Percentiles rank a stretch among this genome's conserved stretches.
Conservation (phyloP, 1,284 basidiomycete species). For the Hymenochaete sp. region DNA sequence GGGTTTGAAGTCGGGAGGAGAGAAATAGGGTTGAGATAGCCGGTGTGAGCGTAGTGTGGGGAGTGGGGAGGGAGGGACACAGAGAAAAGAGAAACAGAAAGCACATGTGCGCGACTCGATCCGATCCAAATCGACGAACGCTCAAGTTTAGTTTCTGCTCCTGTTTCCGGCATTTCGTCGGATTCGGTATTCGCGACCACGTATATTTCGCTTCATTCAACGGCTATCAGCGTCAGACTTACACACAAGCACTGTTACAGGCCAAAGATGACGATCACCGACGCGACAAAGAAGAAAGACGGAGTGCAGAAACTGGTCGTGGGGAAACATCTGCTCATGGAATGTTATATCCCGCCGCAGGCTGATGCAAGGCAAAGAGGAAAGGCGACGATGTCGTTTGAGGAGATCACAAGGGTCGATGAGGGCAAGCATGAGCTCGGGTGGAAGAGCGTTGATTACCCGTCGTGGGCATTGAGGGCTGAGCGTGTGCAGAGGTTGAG, state of each 20-base stretch:
- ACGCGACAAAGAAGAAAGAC: conserved; percentile 34
- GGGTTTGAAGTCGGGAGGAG: not conserved
- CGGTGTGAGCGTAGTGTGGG: too few relatives aligned
- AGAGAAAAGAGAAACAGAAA: not conserved
- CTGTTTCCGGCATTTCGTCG: not conserved
- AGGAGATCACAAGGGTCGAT: conserved; percentile 41
- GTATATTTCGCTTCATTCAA: not conserved
- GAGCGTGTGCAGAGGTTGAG: conserved; percentile 60
- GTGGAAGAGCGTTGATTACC: conserved; percentile 42
- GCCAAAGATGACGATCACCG: conserved; percentile 44
- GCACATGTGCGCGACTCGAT: not conserved
- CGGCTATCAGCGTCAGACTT: not conserved
- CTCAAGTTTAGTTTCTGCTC: not conserved
- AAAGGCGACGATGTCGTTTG: conserved; percentile 32
- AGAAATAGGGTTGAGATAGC: too few relatives aligned
- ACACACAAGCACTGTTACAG: conserved; percentile 27
- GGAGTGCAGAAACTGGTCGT: conserved; percentile 40
- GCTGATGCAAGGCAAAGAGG: conserved; percentile 29
- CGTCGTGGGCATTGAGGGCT: conserved; percentile 39
- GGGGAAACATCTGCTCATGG: conserved; percentile 40
- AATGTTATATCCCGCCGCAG: conserved; percentile 51
- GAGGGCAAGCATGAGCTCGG: conserved; percentile 42
- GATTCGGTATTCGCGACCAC: not conserved
- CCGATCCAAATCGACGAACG: not conserved
- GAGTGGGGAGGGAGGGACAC: not conserved